Conservation (phyloP, 352 stramenopile genomes). For the Peronospora belbahrii region DNA sequence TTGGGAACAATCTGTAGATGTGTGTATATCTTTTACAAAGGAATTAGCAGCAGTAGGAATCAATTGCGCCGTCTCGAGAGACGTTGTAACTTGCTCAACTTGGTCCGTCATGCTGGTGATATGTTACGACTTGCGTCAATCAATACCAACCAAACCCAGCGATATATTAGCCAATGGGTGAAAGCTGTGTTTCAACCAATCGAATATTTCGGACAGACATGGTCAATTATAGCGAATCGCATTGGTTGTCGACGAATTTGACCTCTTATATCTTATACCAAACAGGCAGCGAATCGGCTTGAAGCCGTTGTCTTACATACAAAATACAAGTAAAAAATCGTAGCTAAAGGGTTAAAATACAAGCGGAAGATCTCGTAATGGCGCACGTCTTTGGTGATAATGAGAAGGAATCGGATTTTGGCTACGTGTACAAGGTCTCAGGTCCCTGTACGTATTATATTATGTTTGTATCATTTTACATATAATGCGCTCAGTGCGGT, state of each 20-base stretch:
- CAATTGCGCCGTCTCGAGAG: constrained; percentile 14
- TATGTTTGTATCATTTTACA: not conserved
- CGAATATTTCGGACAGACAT: too few relatives aligned
- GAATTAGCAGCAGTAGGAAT: constrained; percentile 1
- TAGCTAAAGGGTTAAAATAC: constrained; percentile 7
- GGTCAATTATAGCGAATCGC: constrained; percentile 10
- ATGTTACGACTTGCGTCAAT: constrained; percentile 2
- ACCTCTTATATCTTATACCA: too few relatives aligned
- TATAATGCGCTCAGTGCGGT: not conserved
- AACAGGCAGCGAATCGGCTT: too few relatives aligned
- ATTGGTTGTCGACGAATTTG: too few relatives aligned
- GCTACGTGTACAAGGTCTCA: constrained; percentile 99
- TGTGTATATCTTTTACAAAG: too few relatives aligned
- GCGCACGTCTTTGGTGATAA: constrained; percentile 81
- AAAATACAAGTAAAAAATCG: constrained; percentile 41
- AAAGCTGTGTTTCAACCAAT: constrained; percentile 43
- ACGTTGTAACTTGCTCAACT: constrained; percentile 17
- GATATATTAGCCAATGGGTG: too few relatives aligned
- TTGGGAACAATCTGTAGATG: not conserved
- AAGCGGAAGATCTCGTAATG: constrained; percentile 36
- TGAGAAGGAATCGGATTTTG: constrained; percentile 92
- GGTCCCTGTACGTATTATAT: constrained; percentile 84
- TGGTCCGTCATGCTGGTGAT: constrained; percentile 20
- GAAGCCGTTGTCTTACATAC: too few relatives aligned
- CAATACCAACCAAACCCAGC: constrained; percentile 37